These are phyloP conservation scores for Solanum clarkiae DNA, from an alignment of 257 asterid species.

Conservation along the genomic window DNA sequence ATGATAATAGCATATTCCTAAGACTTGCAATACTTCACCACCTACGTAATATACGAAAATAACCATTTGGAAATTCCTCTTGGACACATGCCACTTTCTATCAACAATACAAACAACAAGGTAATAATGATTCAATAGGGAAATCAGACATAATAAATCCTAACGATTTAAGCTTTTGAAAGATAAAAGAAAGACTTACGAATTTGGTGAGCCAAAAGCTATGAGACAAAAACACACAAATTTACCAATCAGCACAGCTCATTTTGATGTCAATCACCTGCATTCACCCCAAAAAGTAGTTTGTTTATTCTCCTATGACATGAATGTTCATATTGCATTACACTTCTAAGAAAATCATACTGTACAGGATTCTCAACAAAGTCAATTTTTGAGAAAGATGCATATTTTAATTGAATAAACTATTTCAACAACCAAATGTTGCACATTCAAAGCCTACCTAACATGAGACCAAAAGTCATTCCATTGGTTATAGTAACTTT, in stretches of 20 bases:
- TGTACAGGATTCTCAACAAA: background rate
- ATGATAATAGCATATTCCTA: background rate
- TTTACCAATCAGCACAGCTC: background rate
- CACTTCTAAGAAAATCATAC: background rate
- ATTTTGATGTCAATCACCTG: background rate
- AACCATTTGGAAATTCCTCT: background rate
- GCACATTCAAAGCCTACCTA: background rate
- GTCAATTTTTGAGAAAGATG: background rate
- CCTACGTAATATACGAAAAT: background rate
- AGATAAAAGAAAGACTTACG: background rate
- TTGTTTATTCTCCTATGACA: background rate
- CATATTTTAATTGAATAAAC: background rate
- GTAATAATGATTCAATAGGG: background rate
- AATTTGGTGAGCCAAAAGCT: background rate
- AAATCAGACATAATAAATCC: background rate
- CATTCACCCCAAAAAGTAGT: background rate
- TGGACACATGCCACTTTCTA: background rate
- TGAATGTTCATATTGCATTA: background rate
- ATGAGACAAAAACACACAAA: background rate
- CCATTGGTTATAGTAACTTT: background rate
- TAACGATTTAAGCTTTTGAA: background rate
- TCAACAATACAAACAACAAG: background rate
- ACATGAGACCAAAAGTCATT: background rate
- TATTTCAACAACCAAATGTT: background rate
- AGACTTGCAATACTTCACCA: background rate